phyloP scores from a whole-genome alignment of 768 basidiomycete genomes.

The Peribolospora kevripleyi region DNA sequence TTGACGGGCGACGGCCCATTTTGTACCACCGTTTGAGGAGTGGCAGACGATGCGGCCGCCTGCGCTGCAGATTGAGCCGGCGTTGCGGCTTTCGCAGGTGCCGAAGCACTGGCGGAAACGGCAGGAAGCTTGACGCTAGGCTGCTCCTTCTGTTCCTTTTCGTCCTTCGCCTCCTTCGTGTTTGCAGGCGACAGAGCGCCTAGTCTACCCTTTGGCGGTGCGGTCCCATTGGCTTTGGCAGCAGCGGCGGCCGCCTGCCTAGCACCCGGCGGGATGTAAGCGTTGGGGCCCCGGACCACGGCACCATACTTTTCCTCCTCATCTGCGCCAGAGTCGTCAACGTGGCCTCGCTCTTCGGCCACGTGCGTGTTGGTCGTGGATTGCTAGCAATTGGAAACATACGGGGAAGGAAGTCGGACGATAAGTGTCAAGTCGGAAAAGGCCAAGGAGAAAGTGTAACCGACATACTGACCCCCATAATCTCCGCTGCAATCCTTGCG shows the following conservation, averaged over 20 bases:
- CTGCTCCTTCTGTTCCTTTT: background rate
- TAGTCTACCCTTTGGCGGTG: background rate
- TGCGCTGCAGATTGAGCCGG: background rate
- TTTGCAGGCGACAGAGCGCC: background rate
- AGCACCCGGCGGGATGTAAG: constrained; percentile 85
- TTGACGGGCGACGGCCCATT: too few relatives aligned
- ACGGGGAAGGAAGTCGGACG: background rate
- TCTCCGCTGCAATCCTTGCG: constrained; percentile 69
- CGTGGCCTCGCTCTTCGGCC: constrained; percentile 51
- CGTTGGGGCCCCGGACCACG: constrained; percentile 62
- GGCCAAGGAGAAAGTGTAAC: background rate
- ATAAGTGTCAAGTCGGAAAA: background rate
- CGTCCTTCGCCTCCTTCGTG: too few relatives aligned
- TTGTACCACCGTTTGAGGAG: too few relatives aligned
- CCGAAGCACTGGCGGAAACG: background rate
- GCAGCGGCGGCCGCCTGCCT: constrained; percentile 24
- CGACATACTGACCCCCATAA: constrained; percentile 42
- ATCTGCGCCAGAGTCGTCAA: constrained; percentile 50
- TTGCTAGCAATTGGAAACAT: constrained; percentile 22
- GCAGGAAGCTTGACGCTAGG: background rate
- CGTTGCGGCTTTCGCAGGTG: background rate
- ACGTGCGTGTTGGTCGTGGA: constrained; percentile 54
- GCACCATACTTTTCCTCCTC: constrained; percentile 99
- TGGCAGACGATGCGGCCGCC: background rate
- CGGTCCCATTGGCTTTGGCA: constrained; percentile 1